Conservation (phyloP, 495 filamentous ascomycete species). For the Apiosordaria backusii region DNA sequence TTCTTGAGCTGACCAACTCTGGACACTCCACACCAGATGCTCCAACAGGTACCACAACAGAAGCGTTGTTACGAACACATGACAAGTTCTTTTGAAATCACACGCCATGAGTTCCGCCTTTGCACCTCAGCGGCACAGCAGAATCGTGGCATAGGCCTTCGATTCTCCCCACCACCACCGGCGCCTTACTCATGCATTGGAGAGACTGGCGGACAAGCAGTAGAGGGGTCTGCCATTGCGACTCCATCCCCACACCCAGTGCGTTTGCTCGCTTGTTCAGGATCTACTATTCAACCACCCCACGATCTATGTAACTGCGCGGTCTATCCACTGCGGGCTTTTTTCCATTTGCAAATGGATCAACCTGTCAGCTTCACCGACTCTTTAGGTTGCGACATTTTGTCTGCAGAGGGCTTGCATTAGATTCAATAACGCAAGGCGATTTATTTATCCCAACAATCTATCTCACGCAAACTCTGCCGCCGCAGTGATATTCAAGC, state of each 20-base stretch:
- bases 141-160: conserved; percentile 7
- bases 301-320: background rate
- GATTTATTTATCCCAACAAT: background rate
- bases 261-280: background rate
- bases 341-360: background rate
- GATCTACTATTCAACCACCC: background rate
- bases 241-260: background rate
- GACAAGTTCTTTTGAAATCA: background rate
- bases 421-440: background rate
- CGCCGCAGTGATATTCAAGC: background rate
- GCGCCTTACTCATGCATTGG: conserved; percentile 10
- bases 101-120: background rate
- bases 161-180: conserved; percentile 4
- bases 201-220: conserved; percentile 3
- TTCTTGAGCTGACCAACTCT: background rate
- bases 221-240: background rate
- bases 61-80: background rate
- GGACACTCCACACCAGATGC: background rate
- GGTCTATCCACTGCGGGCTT: background rate
- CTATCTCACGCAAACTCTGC: background rate
- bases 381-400: conserved; percentile 9
- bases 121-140: background rate
- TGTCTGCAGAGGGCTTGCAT: conserved; percentile 15
- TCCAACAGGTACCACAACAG: background rate
- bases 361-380: conserved; percentile 24